Evolutionary conservation across 805 yeast species (phyloP), one percentile per base, ranked within the genome.

Genomic region (Cyberlindnera euphorbiae): DNA sequence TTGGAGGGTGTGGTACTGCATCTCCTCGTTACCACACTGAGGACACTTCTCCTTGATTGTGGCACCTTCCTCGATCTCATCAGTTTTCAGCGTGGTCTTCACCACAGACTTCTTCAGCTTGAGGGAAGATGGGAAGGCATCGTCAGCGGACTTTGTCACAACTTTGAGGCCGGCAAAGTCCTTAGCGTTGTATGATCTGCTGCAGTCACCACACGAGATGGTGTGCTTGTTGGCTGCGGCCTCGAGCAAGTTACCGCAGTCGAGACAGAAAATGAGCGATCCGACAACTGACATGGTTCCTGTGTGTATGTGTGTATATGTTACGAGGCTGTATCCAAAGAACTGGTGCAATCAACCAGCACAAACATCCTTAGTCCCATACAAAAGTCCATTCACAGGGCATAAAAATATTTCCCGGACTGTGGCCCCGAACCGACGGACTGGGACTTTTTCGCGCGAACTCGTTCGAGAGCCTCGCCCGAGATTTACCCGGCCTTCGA

Each of bases 41-140:
- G 97, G 97, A 71, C 99, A 93, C 57, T 84, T 89, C 62, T 93
- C 99, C 60, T 89, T 84, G 60, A 93, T 93, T 10, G 94, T 83
- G 26, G 98, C 98, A 45, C 97, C 98, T 42, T 88, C 97, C 42
- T 81, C 95, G 30, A 85, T 63, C 48, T 90, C 97, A 45, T 77
- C 77, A 18, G 74, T 75, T 54, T 76, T 77, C 56, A 89, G 69
- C 1, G 79, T 62, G 0, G 97, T 89, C 64, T 93, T 90, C 30
- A 93, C 98, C 3, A 85, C 84, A 6, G 97, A 88, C 49, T 84
- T 73, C 56, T 89, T 87, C 49, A 86, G 69, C 50, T 78, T 77
- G 43, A 93, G 65, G 4, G 79, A 62, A 8, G 97, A 88, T 17
- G 97, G 97, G 63, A 93, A 93, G 0, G 97, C 97, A 58, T 86